Percentiles rank a stretch among this genome's conserved stretches.
These are phyloP conservation scores for Oehlia diaphana DNA, from an alignment of 192 early-diverging fungal genomes.

Conservation along the genomic window DNA sequence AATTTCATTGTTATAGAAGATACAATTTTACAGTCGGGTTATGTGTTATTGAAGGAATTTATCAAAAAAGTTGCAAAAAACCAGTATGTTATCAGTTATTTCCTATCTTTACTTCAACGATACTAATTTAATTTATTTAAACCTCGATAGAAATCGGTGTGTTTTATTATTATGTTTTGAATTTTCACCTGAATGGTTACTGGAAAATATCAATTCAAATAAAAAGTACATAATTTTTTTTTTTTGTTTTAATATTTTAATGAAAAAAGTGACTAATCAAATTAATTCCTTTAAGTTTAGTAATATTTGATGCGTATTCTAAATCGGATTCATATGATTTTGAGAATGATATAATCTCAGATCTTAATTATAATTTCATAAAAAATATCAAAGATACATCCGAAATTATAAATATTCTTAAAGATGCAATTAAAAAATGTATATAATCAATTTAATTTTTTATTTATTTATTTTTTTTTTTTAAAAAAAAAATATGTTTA, in stretches of 20 bases:
- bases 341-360: background rate
- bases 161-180: constrained; percentile 4
- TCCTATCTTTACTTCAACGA: background rate
- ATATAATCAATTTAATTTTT: background rate
- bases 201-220: background rate
- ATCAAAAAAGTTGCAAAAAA: background rate
- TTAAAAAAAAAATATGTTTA: no score
- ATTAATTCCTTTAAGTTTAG: no score
- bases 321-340: background rate
- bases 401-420: constrained; percentile 7
- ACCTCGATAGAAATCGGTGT: background rate
- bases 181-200: background rate
- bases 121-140: background rate
- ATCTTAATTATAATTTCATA: background rate
- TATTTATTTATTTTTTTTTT: background rate
- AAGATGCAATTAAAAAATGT: constrained; percentile 7
- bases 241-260: background rate
- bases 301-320: constrained; percentile 4
- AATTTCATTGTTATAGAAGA: background rate
- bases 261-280: background rate
- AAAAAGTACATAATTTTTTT: background rate
- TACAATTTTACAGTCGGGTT: constrained; percentile 12
- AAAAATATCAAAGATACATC: background rate
- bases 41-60: constrained; percentile 9
- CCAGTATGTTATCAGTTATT: background rate